Evolutionary conservation across 768 basidiomycete species (phyloP).

Genomic region (Termitomyces sp.): DNA sequence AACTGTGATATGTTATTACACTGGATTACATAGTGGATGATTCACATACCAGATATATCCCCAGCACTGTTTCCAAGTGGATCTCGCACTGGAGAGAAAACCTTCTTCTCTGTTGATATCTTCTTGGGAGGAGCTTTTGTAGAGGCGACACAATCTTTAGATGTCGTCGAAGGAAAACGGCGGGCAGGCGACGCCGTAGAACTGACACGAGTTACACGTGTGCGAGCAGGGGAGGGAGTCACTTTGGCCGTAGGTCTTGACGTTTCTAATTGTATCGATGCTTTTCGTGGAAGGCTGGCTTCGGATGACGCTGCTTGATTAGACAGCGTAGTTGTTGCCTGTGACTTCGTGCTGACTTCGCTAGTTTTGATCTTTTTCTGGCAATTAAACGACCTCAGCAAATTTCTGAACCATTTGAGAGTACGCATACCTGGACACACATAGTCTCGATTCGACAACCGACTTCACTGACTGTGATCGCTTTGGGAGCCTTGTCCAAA

Average conservation of each 20-base stretch:
- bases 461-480: slow-evolving; percentile 46
- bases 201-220: slow-evolving; percentile 16
- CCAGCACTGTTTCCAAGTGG: slow-evolving; percentile 35
- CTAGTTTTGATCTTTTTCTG: slow-evolving; percentile 23
- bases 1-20: slow-evolving; percentile 15
- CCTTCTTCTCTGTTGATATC: slow-evolving; percentile 23
- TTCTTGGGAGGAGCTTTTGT: slow-evolving; percentile 11
- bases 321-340: slow-evolving; percentile 17
- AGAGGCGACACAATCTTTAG: slow-evolving; percentile 18
- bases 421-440: slow-evolving; percentile 51
- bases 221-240: slow-evolving; percentile 14
- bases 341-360: slow-evolving; percentile 16
- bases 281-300: slow-evolving; percentile 14
- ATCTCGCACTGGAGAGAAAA: slow-evolving; percentile 40
- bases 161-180: slow-evolving; percentile 20
- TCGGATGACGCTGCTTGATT: slow-evolving; percentile 9
- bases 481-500: slow-evolving; percentile 63
- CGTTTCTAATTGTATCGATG: slow-evolving; percentile 13
- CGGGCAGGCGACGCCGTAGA: slow-evolving; percentile 22
- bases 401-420: background rate
- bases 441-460: slow-evolving; percentile 51
- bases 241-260: background rate
- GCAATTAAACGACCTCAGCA: background rate
- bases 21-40: background rate
- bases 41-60: slow-evolving; percentile 29